Base-by-base conservation (phyloP, 768 basidiomycete genomes). In the Hortiboletus campestris region DNA sequence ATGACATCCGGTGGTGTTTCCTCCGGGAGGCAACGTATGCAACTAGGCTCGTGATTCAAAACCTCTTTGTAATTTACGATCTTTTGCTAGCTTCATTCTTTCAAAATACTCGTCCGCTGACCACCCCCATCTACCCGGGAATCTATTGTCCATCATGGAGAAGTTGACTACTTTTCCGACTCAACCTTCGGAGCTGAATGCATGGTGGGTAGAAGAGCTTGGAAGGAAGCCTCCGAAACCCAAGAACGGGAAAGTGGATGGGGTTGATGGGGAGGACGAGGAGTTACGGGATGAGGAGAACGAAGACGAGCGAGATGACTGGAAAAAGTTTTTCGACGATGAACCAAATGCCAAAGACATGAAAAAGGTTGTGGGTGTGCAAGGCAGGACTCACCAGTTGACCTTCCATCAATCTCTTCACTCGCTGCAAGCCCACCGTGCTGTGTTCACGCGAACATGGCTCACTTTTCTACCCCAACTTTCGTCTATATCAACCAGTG, bases 1-100 rank as follows among this genome's bases (percentile, higher is more conserved):
- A 92, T 63, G 93, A 96, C 63, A 75, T 95, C 32, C 82, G 93
- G 55, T 95, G 89, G 89, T 91, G 89, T 75, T 94, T 93, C 75
- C 78, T 96, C 34, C 81, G 88, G 41, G 89, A 94, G 64, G 78
- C 88, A 51, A 81, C 78, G 91, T 89, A 70, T 55, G 81, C 34
- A 19, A 22, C 50, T n/a, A 20, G 45, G 17, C 19, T 53, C 38
- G 40, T 42, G 40, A 46, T 43, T 31, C 11, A 6, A 32, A 29
- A 4, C 22, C 19, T 25, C 12, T 52, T 36, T 59, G 35, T 56
- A 46, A 42, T 22, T 56, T 10, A 53, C 25, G 12, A 19, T 40
- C 22, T 5, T 53, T 53, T 10, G 11, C 29, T 47, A 72, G 58
- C 39, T 63, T 51, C 52, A 60, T 62, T 53, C 70, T 69, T 48